phyloP scores from a whole-genome alignment of 192 early-diverging fungal species.

The Coemansia aciculifera region DNA sequence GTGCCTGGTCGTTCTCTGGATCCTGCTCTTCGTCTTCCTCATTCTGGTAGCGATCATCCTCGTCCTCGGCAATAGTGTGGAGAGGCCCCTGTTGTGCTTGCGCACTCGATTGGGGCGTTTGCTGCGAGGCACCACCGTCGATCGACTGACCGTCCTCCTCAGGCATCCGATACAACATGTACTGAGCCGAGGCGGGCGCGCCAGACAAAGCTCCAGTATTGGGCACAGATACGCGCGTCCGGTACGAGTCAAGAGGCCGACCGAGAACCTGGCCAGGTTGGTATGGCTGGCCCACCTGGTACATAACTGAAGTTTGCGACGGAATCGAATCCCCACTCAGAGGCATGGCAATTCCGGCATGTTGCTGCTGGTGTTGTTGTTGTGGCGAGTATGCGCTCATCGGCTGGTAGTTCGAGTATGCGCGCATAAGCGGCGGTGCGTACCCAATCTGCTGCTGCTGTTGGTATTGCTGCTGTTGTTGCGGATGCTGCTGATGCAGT shows the following conservation, averaged over 20 bases:
- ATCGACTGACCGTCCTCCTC: conserved; percentile 40
- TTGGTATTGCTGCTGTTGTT: conserved; percentile 16
- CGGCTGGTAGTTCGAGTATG: conserved; percentile 33
- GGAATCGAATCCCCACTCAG: conserved; percentile 28
- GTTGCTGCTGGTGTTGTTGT: conserved; percentile 16
- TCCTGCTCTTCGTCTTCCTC: conserved; percentile 16
- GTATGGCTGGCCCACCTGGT: conserved; percentile 51
- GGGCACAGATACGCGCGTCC: conserved; percentile 31
- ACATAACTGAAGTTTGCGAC: conserved; percentile 27
- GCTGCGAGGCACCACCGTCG: conserved; percentile 22
- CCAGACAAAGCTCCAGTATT: not conserved
- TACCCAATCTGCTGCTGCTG: conserved; percentile 35
- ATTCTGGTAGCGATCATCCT: conserved; percentile 22
- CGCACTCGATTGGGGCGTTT: conserved; percentile 15
- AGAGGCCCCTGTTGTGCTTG: conserved; percentile 18
- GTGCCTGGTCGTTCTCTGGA: conserved; percentile 6
- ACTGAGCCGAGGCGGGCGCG: conserved; percentile 23
- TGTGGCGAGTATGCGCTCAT: conserved; percentile 24
- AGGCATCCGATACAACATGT: conserved; percentile 55
- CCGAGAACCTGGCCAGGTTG: conserved; percentile 55
- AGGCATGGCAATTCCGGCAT: conserved; percentile 17
- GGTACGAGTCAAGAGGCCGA: conserved; percentile 39
- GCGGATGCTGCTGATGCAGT: not conserved
- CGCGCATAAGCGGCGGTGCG: conserved; percentile 36
- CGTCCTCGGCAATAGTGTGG: conserved; percentile 51